phyloP scores from a whole-genome alignment of 768 basidiomycete species.

The Epithele typhae region DNA sequence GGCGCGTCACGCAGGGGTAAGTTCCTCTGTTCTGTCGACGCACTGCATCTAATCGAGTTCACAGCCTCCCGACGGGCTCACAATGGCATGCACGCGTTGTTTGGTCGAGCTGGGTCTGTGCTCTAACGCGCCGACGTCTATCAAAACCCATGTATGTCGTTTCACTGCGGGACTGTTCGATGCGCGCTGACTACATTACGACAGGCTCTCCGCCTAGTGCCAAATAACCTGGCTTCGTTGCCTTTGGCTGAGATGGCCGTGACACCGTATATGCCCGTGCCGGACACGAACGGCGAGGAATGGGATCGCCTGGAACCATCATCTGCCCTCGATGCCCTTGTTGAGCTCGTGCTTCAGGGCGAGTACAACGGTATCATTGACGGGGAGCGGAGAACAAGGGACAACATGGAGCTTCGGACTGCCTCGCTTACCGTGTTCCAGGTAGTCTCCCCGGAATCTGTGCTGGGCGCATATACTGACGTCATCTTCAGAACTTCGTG shows the following conservation, averaged over 20 bases:
- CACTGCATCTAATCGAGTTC: constrained; percentile 1
- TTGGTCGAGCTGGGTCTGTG: constrained; percentile 85
- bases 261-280: constrained; percentile 71
- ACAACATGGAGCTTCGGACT: constrained; percentile 68
- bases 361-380: constrained; percentile 72
- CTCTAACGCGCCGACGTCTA: constrained; percentile 84
- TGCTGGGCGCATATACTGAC: too few species aligned
- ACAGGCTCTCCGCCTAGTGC: constrained; percentile 57
- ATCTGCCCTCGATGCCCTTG: constrained; percentile 77
- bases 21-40: constrained; percentile 20
- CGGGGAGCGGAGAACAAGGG: constrained; percentile 53
- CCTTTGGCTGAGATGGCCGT: constrained; percentile 64
- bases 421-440: constrained; percentile 83
- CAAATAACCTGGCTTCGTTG: constrained; percentile 43
- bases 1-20: constrained; percentile 39
- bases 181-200: constrained; percentile 20
- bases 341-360: constrained; percentile 81
- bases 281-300: constrained; percentile 85
- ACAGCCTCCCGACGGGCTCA: constrained; percentile 48
- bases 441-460: too few species aligned
- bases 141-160: constrained; percentile 76
- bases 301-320: constrained; percentile 84
- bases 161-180: neutral
- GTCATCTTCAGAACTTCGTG: constrained; percentile 85
- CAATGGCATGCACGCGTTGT: constrained; percentile 61